Percentiles rank a stretch among this genome's conserved stretches.
Conservation (phyloP, 441 rosid species). For the Euphorbia schlechtendalii region DNA sequence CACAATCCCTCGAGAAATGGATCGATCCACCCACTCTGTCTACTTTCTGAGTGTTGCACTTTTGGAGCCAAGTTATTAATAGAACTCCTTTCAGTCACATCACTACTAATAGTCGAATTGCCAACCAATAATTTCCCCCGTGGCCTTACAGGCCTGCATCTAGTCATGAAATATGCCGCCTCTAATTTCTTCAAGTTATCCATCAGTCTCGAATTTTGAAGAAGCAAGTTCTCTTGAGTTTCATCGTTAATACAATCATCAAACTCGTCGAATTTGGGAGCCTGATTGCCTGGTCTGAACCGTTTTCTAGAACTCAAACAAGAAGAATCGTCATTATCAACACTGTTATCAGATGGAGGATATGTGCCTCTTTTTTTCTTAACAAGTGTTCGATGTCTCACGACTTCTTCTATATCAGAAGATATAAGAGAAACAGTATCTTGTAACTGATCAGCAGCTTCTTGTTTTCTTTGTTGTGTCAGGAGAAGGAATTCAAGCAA, state of each 20-base stretch:
- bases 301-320: slow-evolving; percentile 67
- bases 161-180: slow-evolving; percentile 74
- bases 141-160: slow-evolving; percentile 54
- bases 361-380: slow-evolving; percentile 48
- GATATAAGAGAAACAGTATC: slow-evolving; percentile 61
- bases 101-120: slow-evolving; percentile 58
- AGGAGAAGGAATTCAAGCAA: slow-evolving; percentile 78
- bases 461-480: slow-evolving; percentile 69
- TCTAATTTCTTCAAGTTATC: slow-evolving; percentile 87
- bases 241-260: slow-evolving; percentile 37
- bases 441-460: slow-evolving; percentile 63
- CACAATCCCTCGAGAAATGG: slow-evolving; percentile 95
- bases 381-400: slow-evolving; percentile 45
- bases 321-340: slow-evolving; percentile 42
- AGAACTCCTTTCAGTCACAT: slow-evolving; percentile 75
- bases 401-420: slow-evolving; percentile 78
- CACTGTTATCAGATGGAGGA: slow-evolving; percentile 31
- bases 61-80: slow-evolving; percentile 53
- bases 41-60: slow-evolving; percentile 35
- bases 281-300: slow-evolving; percentile 40
- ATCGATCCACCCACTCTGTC: slow-evolving; percentile 73
- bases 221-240: slow-evolving; percentile 48
- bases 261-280: slow-evolving; percentile 32
- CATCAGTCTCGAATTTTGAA: slow-evolving; percentile 68
- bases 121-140: slow-evolving; percentile 39